Base-by-base conservation (phyloP, 371 early-diverging fungal genomes). In the Gilbertella persicaria region DNA sequence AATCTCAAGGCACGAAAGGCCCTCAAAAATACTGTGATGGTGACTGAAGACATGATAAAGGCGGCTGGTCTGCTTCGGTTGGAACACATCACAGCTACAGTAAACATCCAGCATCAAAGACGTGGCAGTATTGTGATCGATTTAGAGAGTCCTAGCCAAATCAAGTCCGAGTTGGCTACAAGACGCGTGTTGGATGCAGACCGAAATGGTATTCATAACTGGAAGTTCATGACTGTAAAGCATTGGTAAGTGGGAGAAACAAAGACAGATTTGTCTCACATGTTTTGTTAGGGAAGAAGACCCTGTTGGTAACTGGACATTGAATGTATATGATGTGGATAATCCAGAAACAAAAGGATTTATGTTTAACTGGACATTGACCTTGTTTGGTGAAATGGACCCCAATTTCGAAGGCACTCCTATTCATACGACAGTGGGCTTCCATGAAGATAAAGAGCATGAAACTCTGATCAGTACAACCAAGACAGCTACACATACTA, bases 171-270 rank as follows among this genome's bases (percentile, higher is more conserved):
- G 40, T 66, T 98, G 41, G 91, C 86, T 0, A 80, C 85, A 0
- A 55, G 75, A 26, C 69, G 99, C 12, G 75, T 62, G 9, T 54
- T 53, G 23, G 99, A 98, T 62, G 59, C 45, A 17, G 78, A 80
- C 65, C 52, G 56, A 5, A 66, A 63, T n/a, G 99, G 99, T 7
- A 90, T 94, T 36, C n/a, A 36, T 14, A 79, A 89, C 57, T 97
- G 98, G 97, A 94, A 91, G n/a, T 91, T 97, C 49, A 94, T 94
- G 93, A 84, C 83, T 33, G 95, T 97, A 28, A 93, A 90, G 73
- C 97, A 97, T 58, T 98, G 99, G 99, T 90, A 73, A 58, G 78
- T 46, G 16, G n/a, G 1, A 28, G 4, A 26, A 13, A 21, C 4
- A 2, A 26, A 23, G 43, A 17, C 0, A 19, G 37, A 1, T 10